Base-by-base conservation (phyloP, 495 filamentous ascomycete species). In the Penicillium pulvis region DNA sequence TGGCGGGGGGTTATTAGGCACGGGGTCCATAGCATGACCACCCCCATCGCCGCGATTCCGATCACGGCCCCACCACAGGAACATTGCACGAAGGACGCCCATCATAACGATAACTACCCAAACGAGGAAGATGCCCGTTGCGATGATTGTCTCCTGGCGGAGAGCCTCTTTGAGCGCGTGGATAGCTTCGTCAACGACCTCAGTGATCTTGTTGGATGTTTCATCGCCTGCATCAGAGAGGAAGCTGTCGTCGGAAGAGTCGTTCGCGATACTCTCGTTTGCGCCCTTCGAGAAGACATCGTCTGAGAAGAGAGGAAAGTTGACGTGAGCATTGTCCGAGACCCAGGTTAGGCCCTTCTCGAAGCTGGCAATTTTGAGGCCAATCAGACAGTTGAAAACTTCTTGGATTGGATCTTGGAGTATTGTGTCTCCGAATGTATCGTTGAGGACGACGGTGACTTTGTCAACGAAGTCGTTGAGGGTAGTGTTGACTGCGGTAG, bases 271-370 rank as follows among this genome's bases (percentile, higher is more conserved):
- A 62, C 84, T 87, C 39, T 82, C 75, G 16, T 82, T 71, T 36
- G 93, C 90, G 28, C 93, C 93, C 39, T 85, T 75, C 50, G 90
- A 92, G 79, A 98, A 96, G 28, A 88, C 89, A 64, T 97, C 81
- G 66, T 90, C 86, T 26, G 83, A 81, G 31, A 98, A 83, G 20
- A 81, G 67, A 1, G 95, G 94, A 65, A 98, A 88, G 56, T 85
- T 75, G 61, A 98, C 81, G 50, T 95, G 83, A 1, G 95, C 92
- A 63, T 97, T 68, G 62, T 98, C 87, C 56, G 86, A 79, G 33
- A 95, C 87, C 92, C 92, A 98, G 0, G 90, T 95, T 0, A 98
- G 83, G 9, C 89, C 94, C 62, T 87, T 86, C 68, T 98, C 80
- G 59, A 98, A 81, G 11, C 85, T 76, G 14, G 84, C 83, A 56